Percentiles rank a stretch among this genome's conserved stretches.
Conservation (phyloP, 2,329 filamentous ascomycete species). For the Penicillium brasilianum region DNA sequence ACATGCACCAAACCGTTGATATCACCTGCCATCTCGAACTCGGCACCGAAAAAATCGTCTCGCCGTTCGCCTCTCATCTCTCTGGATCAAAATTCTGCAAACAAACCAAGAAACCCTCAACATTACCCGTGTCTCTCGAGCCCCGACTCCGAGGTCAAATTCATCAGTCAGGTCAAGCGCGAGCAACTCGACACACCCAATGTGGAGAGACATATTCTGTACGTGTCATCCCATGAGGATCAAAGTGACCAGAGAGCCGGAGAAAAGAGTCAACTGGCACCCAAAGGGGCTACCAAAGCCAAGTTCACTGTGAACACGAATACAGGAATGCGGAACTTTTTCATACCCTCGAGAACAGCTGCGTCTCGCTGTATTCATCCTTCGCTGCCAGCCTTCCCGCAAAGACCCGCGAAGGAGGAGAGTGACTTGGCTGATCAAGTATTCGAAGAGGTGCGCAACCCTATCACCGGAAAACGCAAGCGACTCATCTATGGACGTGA, state of each 20-base stretch:
- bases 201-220: slow-evolving; percentile 1
- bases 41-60: neutral
- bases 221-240: neutral
- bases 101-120: neutral
- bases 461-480: slow-evolving; percentile 9
- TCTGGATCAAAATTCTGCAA: neutral
- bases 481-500: slow-evolving; percentile 5
- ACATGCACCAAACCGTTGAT: neutral
- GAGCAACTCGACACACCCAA: neutral
- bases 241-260: neutral
- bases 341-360: neutral
- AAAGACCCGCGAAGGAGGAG: neutral
- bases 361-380: neutral
- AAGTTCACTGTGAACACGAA: neutral
- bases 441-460: slow-evolving; percentile 13
- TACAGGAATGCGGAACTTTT: neutral
- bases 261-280: neutral
- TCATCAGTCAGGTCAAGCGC: slow-evolving; percentile 5
- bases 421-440: neutral
- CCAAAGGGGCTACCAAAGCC: neutral
- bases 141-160: slow-evolving; percentile 1
- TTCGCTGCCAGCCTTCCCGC: neutral
- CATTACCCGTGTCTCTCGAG: neutral
- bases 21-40: neutral
- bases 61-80: neutral